phyloP scores from a whole-genome alignment of 176 grass and related monocot species.

The Triticum aestivum region IWGSC_CS_RefSeq_v2.1 NC_057798.1:9042315-9042814 shows the following conservation, averaged over 20 bases:
- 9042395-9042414: not conserved
- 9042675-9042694: too few species aligned
- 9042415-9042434: slow-evolving; percentile 16
- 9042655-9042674: too few species aligned
- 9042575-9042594: not conserved
- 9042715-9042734: too few species aligned
- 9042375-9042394: not conserved
- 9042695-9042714: too few species aligned
- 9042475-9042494: not conserved
- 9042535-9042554: not conserved
- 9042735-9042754: too few species aligned
- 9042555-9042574: not conserved
- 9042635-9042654: too few species aligned
- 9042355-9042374: not conserved
- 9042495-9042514: not conserved
- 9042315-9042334: not conserved
- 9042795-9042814: too few species aligned
- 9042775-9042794: too few species aligned
- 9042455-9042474: slow-evolving; percentile 14
- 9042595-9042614: not conserved
- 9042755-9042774: too few species aligned
- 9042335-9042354: not conserved
- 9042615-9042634: too few species aligned
- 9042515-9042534: slow-evolving; percentile 11
- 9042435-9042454: slow-evolving; percentile 14